Evolutionary conservation across 2,329 filamentous ascomycete genomes (phyloP).

Genomic region (Aspergillus sp.): DNA sequence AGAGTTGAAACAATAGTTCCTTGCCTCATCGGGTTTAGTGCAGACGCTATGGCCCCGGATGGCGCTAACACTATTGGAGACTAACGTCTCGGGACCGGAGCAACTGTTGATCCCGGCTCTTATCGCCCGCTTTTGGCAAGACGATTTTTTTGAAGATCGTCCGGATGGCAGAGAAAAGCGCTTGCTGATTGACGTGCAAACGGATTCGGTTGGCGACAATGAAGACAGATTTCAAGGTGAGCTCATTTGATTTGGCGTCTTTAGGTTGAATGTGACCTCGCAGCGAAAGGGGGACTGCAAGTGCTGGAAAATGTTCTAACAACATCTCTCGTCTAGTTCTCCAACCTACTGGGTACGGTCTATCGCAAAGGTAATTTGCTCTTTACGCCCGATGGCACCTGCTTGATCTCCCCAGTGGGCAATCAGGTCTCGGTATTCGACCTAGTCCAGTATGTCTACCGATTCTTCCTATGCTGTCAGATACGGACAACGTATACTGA

Average conservation of each 20-base stretch:
- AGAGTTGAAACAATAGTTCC: neutral
- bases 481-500: neutral
- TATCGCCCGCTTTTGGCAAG: constrained; percentile 27
- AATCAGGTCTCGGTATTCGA: constrained; percentile 97
- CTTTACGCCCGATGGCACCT: constrained; percentile 94
- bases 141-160: constrained; percentile 24
- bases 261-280: neutral
- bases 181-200: constrained; percentile 22
- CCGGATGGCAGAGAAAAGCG: constrained; percentile 10
- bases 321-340: constrained; percentile 65
- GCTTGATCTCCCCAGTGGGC: constrained; percentile 92
- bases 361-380: constrained; percentile 97
- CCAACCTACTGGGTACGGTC: constrained; percentile 95
- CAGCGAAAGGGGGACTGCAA: neutral
- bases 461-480: neutral
- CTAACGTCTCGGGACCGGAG: constrained; percentile 31
- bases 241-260: neutral
- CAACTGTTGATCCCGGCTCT: constrained; percentile 28
- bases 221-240: constrained; percentile 99
- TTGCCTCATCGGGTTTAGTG: neutral
- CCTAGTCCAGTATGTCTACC: constrained; percentile 72
- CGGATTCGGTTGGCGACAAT: constrained; percentile 54
- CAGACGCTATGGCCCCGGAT: constrained; percentile 24
- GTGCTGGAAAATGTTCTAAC: neutral
- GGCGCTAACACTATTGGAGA: constrained; percentile 29